Conservation (phyloP, 2,329 filamentous ascomycete species). For the Colletotrichum falcatum region DNA sequence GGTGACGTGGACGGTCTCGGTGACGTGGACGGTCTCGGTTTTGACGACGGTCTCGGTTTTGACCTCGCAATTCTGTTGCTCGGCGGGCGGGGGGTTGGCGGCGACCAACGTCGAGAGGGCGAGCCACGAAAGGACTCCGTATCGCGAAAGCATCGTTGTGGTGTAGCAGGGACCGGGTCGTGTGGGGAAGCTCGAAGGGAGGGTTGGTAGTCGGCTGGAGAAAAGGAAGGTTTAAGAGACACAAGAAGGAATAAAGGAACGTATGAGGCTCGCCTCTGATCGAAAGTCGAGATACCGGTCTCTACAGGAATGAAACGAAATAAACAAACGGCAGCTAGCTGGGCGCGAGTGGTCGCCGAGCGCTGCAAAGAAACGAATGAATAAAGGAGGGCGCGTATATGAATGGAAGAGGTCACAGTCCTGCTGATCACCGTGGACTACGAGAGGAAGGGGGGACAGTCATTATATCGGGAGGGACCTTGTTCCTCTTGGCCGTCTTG, state of each 20-base stretch:
- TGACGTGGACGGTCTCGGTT: conserved; percentile 18
- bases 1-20: not conserved
- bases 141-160: conserved; percentile 26
- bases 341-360: not conserved
- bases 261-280: conserved; percentile 41
- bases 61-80: conserved; percentile 23
- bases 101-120: conserved; percentile 29
- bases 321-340: conserved; percentile 25
- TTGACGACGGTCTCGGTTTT: conserved; percentile 37
- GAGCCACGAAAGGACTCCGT: conserved; percentile 33
- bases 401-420: conserved; percentile 37
- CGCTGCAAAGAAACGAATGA: conserved; percentile 36
- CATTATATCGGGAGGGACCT: conserved; percentile 38
- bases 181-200: not conserved
- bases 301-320: conserved; percentile 34
- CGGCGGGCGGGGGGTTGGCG: conserved; percentile 29
- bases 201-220: not conserved
- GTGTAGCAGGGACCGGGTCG: not conserved
- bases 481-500: conserved; percentile 22
- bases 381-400: conserved; percentile 20
- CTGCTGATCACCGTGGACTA: conserved; percentile 37
- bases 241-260: conserved; percentile 32
- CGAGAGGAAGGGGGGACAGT: conserved; percentile 18
- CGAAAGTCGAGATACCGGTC: conserved; percentile 40
- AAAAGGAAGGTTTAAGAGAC: conserved; percentile 13